Evolutionary conservation across 2,329 filamentous ascomycete species (phyloP), one percentile per base, ranked within the genome.

Genomic region (Pezicula carpinea): DNA sequence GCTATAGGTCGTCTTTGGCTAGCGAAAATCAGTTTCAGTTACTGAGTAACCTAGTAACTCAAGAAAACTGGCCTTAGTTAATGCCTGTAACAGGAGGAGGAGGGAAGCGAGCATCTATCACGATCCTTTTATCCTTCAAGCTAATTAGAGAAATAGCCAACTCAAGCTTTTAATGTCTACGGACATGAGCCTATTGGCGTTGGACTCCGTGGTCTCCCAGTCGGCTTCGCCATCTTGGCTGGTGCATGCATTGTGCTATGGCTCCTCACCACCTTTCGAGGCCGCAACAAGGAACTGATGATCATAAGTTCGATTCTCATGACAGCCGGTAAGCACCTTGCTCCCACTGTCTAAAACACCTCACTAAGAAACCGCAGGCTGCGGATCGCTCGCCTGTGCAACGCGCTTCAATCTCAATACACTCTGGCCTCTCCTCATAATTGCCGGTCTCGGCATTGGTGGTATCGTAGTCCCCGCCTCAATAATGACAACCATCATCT

Each of bases 401-500:
- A 65, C 64, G 2, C 61, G 67, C 4, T 69, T 80, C 61, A 83
- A 82, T 55, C 67, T 82, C 43, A 54, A 69, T 49, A 64, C 69
- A 15, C 64, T 82, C 14, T 83, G 77, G 67, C 74, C 70, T 13
- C 65, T 85, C 21, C 68, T 86, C n/a, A 66, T 78, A 13, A 59
- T 86, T 4, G 80, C 81, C 2, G 77, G 79, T 4, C 62, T 86
- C 2, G 83, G 83, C 6, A 79, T 86, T 4, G 83, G 83, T 6
- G 83, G 80, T 1, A 82, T 87, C 43, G 77, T 84, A 31, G 77
- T 85, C 6, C 82, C 82, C 0, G 76, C 77, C 1, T 80, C 77
- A 0, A 82, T 85, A 55, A 81, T 85, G 43, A 77, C 78, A 11
- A 80, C 79, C 11, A 83, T 85, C 56, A 79, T 85, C 51, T 84